phyloP scores from a whole-genome alignment of 345 rosid species.

The Ailanthus altissimus region DNA sequence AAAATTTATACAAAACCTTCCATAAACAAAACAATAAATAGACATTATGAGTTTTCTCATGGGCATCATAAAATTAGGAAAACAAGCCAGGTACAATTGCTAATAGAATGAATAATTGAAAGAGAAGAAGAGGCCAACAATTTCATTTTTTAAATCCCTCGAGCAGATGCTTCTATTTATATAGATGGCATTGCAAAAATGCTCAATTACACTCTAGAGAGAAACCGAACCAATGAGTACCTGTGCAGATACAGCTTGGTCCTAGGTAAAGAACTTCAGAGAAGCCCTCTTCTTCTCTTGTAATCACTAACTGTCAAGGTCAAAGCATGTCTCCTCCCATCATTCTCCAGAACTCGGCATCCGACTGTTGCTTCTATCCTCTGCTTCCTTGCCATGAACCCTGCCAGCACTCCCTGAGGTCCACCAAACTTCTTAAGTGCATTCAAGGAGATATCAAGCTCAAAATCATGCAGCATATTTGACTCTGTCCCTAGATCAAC shows the following conservation, averaged over 20 bases:
- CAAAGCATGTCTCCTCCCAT: constrained; percentile 80
- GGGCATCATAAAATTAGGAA: no score
- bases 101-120: no score
- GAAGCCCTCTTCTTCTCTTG: constrained; percentile 98
- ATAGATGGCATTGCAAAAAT: no score
- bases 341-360: constrained; percentile 74
- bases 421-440: constrained; percentile 78
- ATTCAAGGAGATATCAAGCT: constrained; percentile 64
- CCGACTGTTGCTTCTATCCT: constrained; percentile 88
- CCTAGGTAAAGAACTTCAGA: constrained; percentile 37
- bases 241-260: not conserved
- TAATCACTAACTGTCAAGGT: constrained; percentile 95
- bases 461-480: constrained; percentile 74
- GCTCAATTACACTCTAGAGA: not conserved
- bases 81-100: no score
- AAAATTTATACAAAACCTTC: no score
- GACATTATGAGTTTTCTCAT: no score
- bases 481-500: constrained; percentile 83
- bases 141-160: no score
- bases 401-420: constrained; percentile 74
- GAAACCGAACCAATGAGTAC: not conserved
- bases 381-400: constrained; percentile 93
- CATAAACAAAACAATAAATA: no score
- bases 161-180: no score
- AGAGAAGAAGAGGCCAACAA: no score